Conservation (phyloP, 257 asterid species). For the Ophiorrhiza pumila region DNA sequence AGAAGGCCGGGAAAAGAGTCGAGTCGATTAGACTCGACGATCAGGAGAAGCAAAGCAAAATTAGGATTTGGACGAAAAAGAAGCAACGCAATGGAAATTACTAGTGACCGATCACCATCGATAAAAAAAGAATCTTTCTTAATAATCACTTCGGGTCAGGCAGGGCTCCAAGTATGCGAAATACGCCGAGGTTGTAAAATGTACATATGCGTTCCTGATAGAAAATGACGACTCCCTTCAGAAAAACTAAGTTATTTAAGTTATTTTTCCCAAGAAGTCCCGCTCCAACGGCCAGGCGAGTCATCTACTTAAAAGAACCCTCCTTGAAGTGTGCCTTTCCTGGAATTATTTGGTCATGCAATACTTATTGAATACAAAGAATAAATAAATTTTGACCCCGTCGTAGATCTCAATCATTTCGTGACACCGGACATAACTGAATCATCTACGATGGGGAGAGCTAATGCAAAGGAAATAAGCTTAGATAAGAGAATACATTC, state of each 20-base stretch:
- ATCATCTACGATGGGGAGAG: too few species aligned
- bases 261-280: neutral
- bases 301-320: too few species aligned
- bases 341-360: too few species aligned
- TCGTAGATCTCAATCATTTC: too few species aligned
- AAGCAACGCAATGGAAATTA: neutral
- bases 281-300: neutral
- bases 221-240: conserved; percentile 14
- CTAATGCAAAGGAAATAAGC: too few species aligned
- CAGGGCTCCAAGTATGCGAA: conserved; percentile 19
- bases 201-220: conserved; percentile 10
- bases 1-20: neutral
- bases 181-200: conserved; percentile 17
- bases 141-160: neutral
- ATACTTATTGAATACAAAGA: too few species aligned
- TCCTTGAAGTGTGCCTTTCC: too few species aligned
- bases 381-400: too few species aligned
- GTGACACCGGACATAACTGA: too few species aligned
- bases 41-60: neutral
- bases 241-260: neutral
- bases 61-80: neutral
- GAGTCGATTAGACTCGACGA: neutral
- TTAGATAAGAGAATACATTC: too few species aligned
- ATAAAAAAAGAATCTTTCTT: conserved; percentile 6
- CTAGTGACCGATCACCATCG: conserved; percentile 1